Evolutionary conservation across 768 basidiomycete genomes (phyloP), one percentile per base, ranked within the genome.

Genomic region (Lentinula boryana): DNA sequence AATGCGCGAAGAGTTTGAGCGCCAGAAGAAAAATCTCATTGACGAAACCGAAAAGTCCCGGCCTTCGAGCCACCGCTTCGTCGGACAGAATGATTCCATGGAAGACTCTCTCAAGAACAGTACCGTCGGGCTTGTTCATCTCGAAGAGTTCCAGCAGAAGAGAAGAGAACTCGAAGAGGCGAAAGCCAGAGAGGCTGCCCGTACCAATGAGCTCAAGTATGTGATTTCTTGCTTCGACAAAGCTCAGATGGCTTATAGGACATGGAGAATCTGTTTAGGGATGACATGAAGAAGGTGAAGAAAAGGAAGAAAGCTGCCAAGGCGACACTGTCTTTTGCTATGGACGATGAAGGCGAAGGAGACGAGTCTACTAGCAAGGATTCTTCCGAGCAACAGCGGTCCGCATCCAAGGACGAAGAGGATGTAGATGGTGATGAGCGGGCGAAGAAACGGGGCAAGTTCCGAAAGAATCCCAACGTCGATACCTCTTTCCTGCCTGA

Each of bases 401-500:
- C 74, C 1, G 66, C 74, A 12, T 70, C 72, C 51, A 74, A 70
- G 60, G 74, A 75, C 31, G 72, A 74, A 40, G 69, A 72, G 38
- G 79, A 80, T 52, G 74, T 75, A 9, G 74, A 69, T 35, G 74
- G 74, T 48, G 78, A 78, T 13, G 33, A 21, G 55, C 85, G 80
- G 16, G 77, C 79, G 2, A 65, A 77, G 4, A 95, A 95, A 72
- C 84, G 87, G 46, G 75, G 83, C 61, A 94, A 91, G 72, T 84
- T 95, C 44, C 86, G 89, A 71, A 98, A 99, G 78, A 98, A 98
- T 66, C 97, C 97, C 0, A 80, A 88, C 48, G 97, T 98, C 33
- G 97, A 98, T 69, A 99, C 97, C 0, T 98, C 95, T 1, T 99
- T 99, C 76, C 81, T 99, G 7, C 97, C 97, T 1, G 97, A 99